phyloP scores from a whole-genome alignment of 371 early-diverging fungal species.

The Apophysomyces variabilis region DNA sequence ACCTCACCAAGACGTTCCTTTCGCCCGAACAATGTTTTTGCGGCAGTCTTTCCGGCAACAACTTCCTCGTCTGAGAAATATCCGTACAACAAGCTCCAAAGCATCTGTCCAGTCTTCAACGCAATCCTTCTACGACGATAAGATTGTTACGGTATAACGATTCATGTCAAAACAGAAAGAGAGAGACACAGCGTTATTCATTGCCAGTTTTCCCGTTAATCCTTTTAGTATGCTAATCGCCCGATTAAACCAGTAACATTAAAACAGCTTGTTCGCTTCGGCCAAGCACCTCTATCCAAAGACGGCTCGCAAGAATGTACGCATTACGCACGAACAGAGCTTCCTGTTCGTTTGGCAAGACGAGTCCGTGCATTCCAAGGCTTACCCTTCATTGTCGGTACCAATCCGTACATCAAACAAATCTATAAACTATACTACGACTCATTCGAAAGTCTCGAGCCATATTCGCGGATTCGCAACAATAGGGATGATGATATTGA shows the following conservation, averaged over 20 bases:
- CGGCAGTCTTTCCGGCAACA: background rate
- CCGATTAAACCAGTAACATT: conserved; percentile 81
- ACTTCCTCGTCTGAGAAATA: background rate
- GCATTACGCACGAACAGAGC: conserved; percentile 72
- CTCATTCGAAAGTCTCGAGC: conserved; percentile 73
- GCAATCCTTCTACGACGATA: conserved; percentile 54
- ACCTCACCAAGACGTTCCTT: background rate
- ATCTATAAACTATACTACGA: conserved; percentile 84
- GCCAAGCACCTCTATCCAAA: conserved; percentile 59
- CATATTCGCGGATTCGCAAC: conserved; percentile 53
- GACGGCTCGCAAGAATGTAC: conserved; percentile 56
- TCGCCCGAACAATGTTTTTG: background rate
- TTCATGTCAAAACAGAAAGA: background rate
- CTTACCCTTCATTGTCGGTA: conserved; percentile 90
- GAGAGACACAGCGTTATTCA: too few species aligned
- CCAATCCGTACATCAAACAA: conserved; percentile 83
- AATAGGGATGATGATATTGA: conserved; percentile 51
- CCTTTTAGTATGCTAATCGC: conserved; percentile 56
- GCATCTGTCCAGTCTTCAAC: conserved; percentile 32
- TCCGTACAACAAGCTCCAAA: conserved; percentile 19
- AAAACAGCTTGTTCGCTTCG: conserved; percentile 75
- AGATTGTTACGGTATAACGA: conserved; percentile 38
- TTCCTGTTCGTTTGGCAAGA: conserved; percentile 84
- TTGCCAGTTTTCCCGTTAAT: background rate
- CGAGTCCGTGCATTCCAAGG: conserved; percentile 83